Base-by-base conservation (phyloP, 2,329 filamentous ascomycete genomes). In the Cladosporium sp. region DNA sequence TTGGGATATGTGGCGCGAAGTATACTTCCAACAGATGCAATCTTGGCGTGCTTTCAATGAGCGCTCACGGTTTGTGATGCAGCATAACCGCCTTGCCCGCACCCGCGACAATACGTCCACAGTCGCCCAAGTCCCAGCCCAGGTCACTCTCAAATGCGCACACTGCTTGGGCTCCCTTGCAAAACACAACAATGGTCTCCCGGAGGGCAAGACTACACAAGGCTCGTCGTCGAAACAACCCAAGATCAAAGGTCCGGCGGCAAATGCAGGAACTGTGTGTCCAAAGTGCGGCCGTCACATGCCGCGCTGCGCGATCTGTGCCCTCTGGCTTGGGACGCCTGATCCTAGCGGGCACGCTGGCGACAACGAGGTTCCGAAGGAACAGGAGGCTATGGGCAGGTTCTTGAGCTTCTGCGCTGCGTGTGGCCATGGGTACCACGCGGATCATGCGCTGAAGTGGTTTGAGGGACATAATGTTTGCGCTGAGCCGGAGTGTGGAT, bases 1-100 rank as follows among this genome's bases (percentile, higher is more conserved):
- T 69, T 92, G 89, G 78, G 83, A 84, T 11, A 87, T 89, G 64
- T 94, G 91, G 90, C 89, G 90, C 68, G 93, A 94, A 75, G 86
- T 89, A 65, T 87, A 88, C 59, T 88, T 91, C 71, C 84, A 91
- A 44, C 80, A 89, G 83, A 69, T 91, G 91, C 83, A 90, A 85
- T 76, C 86, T 84, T 89, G 86, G 86, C 84, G 85, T 63, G 80
- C 86, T 64, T 93, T 91, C 79, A 87, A 90, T 68, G 85, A 91
- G 69, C 87, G 91, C 56, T 90, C 90, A 64, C 89, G 89, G 72
- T 94, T 93, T 78, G 89, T 91, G 70, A 89, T 91, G 67, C 88
- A 91, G 74, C 90, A 91, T 73, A 91, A 89, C 28, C 87, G 88
- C 69, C 85, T 85, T 70, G 89, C 89, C 11, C 79, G 81, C 70